Conservation (phyloP, 257 asterid genomes). For the Jacaranda copaia region DNA sequence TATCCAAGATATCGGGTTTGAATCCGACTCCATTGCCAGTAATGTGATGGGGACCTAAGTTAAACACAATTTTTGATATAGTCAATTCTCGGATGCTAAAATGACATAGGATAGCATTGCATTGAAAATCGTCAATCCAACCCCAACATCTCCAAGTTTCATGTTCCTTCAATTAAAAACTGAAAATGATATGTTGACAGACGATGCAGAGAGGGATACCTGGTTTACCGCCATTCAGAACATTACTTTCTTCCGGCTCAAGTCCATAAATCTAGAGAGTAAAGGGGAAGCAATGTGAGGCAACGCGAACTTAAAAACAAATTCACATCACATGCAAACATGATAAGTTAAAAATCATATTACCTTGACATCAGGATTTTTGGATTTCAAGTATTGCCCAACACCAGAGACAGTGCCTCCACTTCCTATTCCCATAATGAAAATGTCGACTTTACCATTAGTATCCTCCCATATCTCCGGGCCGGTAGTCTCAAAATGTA, state of each 20-base stretch:
- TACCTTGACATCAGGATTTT: conserved; percentile 90
- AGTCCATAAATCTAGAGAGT: conserved; percentile 80
- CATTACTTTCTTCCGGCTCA: conserved; percentile 90
- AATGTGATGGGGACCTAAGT: conserved; percentile 92
- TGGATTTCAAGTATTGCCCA: conserved; percentile 86
- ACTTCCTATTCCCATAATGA: conserved; percentile 95
- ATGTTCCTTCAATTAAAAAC: not conserved
- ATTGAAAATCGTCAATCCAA: not conserved
- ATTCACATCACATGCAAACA: not conserved
- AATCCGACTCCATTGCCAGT: conserved; percentile 99
- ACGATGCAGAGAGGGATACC: conserved; percentile 43
- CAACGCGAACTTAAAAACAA: not conserved
- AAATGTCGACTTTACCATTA: conserved; percentile 88
- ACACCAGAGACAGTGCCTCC: conserved; percentile 99
- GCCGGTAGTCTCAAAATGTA: conserved; percentile 96
- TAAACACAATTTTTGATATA: conserved; percentile 8
- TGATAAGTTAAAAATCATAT: not conserved
- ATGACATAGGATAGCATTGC: not conserved
- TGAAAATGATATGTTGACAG: too few species aligned
- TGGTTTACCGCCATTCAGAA: conserved; percentile 97
- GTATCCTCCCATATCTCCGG: conserved; percentile 99
- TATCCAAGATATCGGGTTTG: conserved; percentile 93
- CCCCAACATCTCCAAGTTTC: not conserved
- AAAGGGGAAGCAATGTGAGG: not conserved
- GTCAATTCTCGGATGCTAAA: too few species aligned